A percentile compares a stretch with the other conserved stretches of the same genome.
These are phyloP conservation scores for Andrographis paniculata DNA, from an alignment of 305 asterid genomes.

Conservation along the genomic window DNA sequence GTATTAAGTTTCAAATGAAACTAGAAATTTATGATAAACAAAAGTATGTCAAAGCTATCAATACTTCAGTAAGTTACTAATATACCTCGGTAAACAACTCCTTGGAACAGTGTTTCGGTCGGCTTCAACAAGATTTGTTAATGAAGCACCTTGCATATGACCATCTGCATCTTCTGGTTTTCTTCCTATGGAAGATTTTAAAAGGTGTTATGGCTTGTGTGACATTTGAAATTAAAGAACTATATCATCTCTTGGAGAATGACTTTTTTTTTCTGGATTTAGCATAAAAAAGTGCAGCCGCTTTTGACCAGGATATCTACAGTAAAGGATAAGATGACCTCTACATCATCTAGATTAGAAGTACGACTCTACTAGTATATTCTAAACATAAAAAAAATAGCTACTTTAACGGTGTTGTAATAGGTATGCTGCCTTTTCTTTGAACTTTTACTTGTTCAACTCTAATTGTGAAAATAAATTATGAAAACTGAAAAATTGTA, in stretches of 20 bases:
- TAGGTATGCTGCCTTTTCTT: constrained; percentile 35
- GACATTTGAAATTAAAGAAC: constrained; percentile 82
- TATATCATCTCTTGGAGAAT: constrained; percentile 65
- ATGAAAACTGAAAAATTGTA: no score
- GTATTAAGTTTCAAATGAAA: no score
- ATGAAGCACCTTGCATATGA: not conserved
- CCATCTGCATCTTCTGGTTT: constrained; percentile 8
- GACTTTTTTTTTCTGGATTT: constrained; percentile 60
- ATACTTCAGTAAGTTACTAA: not conserved
- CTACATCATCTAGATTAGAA: constrained; percentile 80
- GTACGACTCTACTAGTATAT: constrained; percentile 64
- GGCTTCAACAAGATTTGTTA: no score
- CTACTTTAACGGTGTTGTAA: constrained; percentile 72
- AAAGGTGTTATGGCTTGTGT: constrained; percentile 89
- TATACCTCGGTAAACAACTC: no score
- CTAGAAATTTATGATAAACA: not conserved
- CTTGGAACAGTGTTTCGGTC: no score
- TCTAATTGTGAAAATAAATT: no score
- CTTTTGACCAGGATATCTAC: constrained; percentile 56
- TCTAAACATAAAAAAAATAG: constrained; percentile 69
- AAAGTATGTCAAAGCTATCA: no score
- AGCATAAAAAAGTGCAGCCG: constrained; percentile 63
- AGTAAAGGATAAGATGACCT: constrained; percentile 79
- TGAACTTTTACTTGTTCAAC: no score
- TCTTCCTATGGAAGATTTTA: constrained; percentile 97